Base-by-base conservation (phyloP, 1,284 basidiomycete species). In the Cryptococcus amylolentus region DNA sequence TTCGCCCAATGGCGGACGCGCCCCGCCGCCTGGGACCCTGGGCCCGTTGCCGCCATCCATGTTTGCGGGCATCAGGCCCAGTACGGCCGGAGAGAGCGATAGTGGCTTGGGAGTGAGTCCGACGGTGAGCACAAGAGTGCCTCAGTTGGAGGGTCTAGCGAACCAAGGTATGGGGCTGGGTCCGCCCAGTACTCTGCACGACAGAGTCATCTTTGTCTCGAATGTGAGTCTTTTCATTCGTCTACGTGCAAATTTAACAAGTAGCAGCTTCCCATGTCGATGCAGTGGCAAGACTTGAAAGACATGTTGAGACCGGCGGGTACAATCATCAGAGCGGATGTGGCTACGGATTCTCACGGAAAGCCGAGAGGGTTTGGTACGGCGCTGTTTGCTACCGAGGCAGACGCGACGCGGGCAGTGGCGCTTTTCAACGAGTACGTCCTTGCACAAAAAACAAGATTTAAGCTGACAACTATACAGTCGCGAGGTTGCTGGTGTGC, bases 231-330 rank as follows among this genome's bases (percentile, higher is more conserved):
- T 12, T 13, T 35, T 8, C 7, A 6, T 40, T 27, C 35, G 9
- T 42, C 13, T 9, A 43, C 3, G 37, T 18, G 9, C 38, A 20
- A 12, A 8, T 20, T 27, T 50, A 41, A 27, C 31, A 54, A 10
- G 16, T 16, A 5, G 16, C 12, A 52, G 90, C 83, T 97, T n/a
- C 93, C 94, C 0, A 89, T 95, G 77, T 88, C 93, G 65, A 89
- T 90, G 69, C 93, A 96, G 79, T 98, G 95, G 95, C 95, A 98
- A 77, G 92, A 96, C 69, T 82, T 97, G 57, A 95, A 95, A 75
- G 92, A 96, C 69, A 82, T 95, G 3, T 92, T 95, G 73, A 84
- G 92, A 12, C 86, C 89, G 64, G 88, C 88, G 2, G 92, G 91
- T 9, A 86, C 88, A 16, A 88, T 97, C 51, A 80, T 91, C 31